Evolutionary conservation across 1,139 yeast genomes (phyloP), one percentile per base, ranked within the genome.

Genomic region (Kazachstania sp.): DNA sequence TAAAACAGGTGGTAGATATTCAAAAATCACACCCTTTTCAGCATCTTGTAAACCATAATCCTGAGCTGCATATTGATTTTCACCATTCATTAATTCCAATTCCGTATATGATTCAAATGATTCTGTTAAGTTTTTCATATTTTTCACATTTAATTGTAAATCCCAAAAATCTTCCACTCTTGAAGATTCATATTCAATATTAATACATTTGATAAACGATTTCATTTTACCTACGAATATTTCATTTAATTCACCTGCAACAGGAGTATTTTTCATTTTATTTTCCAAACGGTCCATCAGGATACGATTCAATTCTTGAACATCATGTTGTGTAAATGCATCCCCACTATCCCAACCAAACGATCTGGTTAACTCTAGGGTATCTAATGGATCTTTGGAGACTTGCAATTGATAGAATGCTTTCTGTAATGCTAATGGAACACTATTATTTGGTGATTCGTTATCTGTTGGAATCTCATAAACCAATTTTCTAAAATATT

Each of bases 271-370:
- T 62, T 88, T 88, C 97, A 92, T 90, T 46, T 87, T 86, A 6
- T 81, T 74, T 66, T 94, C 99, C 46, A 92, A 73, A 57, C 84
- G 81, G 65, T 92, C 99, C 97, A 94, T 92, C 62, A 92, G 73
- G 37, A 94, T 90, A 59, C 99, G 82, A 63, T 90, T 88, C 64
- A 94, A 74, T 65, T 92, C 99, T 64, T 94, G 98, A 15, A 92
- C 97, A 64, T 92, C 99, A 66, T 92, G 98, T 66, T 92, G 99
- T 7, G 95, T 86, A 65, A 92, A 94, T 0, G 97, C 96, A 59
- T 92, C 98, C 11, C 83, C 83, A 9, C 88, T 78, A 63, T 90
- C 96, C 99, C 99, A 92, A 11, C 99, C 98, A 71, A 92, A 92
- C 0, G 97, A 83, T 52, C 79, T 78, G 0, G 98, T 92, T 49